Percentiles rank a stretch among this genome's conserved stretches.
phyloP scores from a whole-genome alignment of 2,329 filamentous ascomycete species.

The Pleochaeta shiraiana region DNA sequence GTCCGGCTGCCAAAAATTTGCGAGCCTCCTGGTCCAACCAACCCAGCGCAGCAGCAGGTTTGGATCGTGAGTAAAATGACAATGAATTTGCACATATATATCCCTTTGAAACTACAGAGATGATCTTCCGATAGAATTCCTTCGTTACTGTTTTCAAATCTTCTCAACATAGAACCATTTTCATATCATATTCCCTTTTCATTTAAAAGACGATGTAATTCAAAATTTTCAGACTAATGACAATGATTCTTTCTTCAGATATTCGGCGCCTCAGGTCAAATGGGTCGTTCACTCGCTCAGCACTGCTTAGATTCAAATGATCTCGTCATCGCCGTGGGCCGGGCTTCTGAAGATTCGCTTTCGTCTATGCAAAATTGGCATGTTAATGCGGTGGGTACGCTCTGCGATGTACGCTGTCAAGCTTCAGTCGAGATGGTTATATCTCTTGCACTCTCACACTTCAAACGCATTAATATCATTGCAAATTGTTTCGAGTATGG shows the following conservation, averaged over 20 bases:
- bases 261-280: conserved; percentile 93
- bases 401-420: conserved; percentile 75
- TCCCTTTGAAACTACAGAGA: background rate
- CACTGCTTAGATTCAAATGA: conserved; percentile 62
- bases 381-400: conserved; percentile 49
- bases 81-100: background rate
- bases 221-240: background rate
- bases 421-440: conserved; percentile 57
- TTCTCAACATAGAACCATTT: background rate
- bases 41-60: conserved; percentile 51
- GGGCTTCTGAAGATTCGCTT: conserved; percentile 52
- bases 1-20: conserved; percentile 60
- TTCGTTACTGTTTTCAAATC: background rate
- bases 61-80: conserved; percentile 49
- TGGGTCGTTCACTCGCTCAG: conserved; percentile 78
- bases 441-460: conserved; percentile 45
- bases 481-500: conserved; percentile 92
- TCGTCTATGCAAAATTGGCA: conserved; percentile 52
- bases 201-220: background rate
- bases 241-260: conserved; percentile 28
- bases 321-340: conserved; percentile 67
- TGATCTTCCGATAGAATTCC: no score
- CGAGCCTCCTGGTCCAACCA: conserved; percentile 54
- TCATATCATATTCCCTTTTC: background rate
- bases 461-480: conserved; percentile 69